Conservation (phyloP, 192 early-diverging fungal genomes). For the Coemansia sp. region DNA sequence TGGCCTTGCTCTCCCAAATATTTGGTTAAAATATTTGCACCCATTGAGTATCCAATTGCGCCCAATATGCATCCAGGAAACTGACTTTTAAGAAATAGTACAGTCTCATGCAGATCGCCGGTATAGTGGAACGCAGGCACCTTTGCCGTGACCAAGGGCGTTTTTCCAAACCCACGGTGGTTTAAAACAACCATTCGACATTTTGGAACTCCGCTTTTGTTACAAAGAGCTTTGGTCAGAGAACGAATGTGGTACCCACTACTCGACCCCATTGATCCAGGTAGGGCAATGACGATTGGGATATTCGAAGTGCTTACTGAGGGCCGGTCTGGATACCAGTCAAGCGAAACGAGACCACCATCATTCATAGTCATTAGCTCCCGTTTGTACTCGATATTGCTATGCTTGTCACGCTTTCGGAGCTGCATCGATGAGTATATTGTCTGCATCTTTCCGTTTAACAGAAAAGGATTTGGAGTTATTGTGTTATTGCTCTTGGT, state of each 20-base stretch:
- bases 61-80: slow-evolving; percentile 60
- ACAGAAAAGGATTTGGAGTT: neutral
- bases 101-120: slow-evolving; percentile 52
- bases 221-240: neutral
- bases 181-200: slow-evolving; percentile 60
- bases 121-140: slow-evolving; percentile 73
- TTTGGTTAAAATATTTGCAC: slow-evolving; percentile 82
- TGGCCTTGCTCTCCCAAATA: slow-evolving; percentile 72
- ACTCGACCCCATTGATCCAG: neutral
- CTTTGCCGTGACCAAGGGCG: slow-evolving; percentile 39
- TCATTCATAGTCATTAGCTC: neutral
- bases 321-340: slow-evolving; percentile 5
- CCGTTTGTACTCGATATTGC: neutral
- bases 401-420: neutral
- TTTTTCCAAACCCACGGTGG: slow-evolving; percentile 9
- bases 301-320: neutral
- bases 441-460: neutral
- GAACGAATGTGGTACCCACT: neutral
- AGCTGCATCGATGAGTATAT: neutral
- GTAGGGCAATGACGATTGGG: neutral
- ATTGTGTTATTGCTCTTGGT: no score
- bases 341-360: neutral
- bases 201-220: neutral
- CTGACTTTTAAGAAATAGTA: slow-evolving; percentile 1
- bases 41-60: slow-evolving; percentile 79